Conservation (phyloP, 2,329 filamentous ascomycete species). For the Aspergillus pseudonomiae region DNA sequence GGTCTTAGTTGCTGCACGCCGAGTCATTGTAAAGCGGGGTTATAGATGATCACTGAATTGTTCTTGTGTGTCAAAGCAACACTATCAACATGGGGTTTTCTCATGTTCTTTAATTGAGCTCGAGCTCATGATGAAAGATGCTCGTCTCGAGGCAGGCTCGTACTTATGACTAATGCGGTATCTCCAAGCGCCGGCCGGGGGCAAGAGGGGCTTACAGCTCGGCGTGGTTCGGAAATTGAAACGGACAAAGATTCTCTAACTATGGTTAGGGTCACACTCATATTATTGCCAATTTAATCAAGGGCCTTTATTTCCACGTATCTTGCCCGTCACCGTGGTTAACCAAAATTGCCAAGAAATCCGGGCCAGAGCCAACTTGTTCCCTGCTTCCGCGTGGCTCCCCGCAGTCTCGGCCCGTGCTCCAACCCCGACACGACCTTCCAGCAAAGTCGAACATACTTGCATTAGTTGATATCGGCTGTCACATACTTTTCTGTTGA, state of each 20-base stretch:
- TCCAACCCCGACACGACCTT: not conserved
- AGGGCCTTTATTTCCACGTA: too few species aligned
- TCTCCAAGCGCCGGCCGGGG: not conserved
- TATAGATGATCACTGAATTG: not conserved
- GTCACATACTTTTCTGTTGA: not conserved
- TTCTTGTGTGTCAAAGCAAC: not conserved
- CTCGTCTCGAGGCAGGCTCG: not conserved
- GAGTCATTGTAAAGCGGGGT: conserved; percentile 9
- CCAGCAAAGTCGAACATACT: not conserved
- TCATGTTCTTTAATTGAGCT: not conserved
- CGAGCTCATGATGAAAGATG: not conserved
- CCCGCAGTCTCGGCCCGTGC: not conserved
- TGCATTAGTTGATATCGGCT: not conserved
- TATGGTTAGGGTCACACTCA: too few species aligned
- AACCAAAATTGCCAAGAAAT: too few species aligned
- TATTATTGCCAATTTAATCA: too few species aligned
- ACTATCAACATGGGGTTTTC: not conserved
- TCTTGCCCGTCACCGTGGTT: too few species aligned
- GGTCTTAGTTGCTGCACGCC: conserved; percentile 18
- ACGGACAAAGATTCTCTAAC: too few species aligned
- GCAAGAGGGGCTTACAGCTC: too few species aligned
- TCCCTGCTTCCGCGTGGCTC: not conserved
- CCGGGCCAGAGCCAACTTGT: not conserved
- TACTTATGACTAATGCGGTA: not conserved
- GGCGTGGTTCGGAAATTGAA: too few species aligned